Evolutionary conservation across 768 basidiomycete genomes (phyloP).

Genomic region (Suillus ampliporus): DNA sequence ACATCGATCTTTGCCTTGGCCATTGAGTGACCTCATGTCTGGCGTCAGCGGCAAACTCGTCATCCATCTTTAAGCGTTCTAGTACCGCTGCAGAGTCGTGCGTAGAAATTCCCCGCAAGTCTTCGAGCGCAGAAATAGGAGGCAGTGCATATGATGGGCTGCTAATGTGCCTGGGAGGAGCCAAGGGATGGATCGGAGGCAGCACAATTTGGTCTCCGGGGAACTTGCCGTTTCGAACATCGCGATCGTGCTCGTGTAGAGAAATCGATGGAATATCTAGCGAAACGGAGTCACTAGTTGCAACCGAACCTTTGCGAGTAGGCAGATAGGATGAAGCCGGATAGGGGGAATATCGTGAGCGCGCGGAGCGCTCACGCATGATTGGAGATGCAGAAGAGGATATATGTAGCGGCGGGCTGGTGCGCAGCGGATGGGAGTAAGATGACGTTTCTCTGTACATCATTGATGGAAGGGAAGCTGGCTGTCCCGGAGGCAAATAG

Average conservation of each 20-base stretch:
- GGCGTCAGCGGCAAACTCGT: conserved; percentile 37
- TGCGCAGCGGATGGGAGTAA: conserved; percentile 38
- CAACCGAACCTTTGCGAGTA: conserved; percentile 30
- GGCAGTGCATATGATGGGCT: conserved; percentile 60
- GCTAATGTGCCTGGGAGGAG: conserved; percentile 30
- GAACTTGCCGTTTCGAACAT: conserved; percentile 31
- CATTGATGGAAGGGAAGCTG: conserved; percentile 25
- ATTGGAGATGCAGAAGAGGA: conserved; percentile 32
- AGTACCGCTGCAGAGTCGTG: conserved; percentile 71
- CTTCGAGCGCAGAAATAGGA: conserved; percentile 73
- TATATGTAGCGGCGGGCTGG: conserved; percentile 37
- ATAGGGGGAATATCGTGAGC: conserved; percentile 53
- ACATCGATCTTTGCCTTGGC: conserved; percentile 50
- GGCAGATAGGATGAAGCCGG: conserved; percentile 35
- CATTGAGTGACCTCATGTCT: conserved; percentile 35
- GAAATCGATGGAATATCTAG: conserved; percentile 43
- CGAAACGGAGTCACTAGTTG: conserved; percentile 34
- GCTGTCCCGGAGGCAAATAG: conserved; percentile 33
- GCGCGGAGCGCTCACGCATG: conserved; percentile 27
- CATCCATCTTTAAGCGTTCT: conserved; percentile 63
- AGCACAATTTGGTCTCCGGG: conserved; percentile 45
- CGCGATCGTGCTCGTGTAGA: conserved; percentile 34
- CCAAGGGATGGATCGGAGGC: conserved; percentile 48
- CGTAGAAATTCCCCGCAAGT: conserved; percentile 55
- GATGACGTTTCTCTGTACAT: conserved; percentile 24